Evolutionary conservation across 148 eudicot genomes (phyloP), one percentile per base, ranked within the genome.

Genomic region (Persicaria maculosa): DNA sequence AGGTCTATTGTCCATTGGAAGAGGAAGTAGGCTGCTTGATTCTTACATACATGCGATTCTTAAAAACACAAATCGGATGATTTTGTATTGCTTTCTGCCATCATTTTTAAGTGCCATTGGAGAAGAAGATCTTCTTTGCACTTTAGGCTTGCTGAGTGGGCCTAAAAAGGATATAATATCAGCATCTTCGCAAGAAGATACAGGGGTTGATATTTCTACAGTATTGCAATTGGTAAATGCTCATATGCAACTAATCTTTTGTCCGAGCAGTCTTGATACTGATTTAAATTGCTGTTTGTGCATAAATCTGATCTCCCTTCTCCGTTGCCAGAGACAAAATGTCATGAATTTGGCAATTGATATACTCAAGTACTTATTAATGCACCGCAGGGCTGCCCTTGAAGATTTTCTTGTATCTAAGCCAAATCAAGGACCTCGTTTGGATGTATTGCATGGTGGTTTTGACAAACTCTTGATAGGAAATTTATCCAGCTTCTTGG

Each of bases 221-320:
- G 90, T 95, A n/a, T 85, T 95, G 84, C 99, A 95, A 81, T 81
- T 95, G 68, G 78, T 95, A 83, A 91, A 84, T 83, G 93, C 99
- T 74, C 91, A 95, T 78, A 85, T 86, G 82, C 85, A 91, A 65
- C 80, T 92, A 79, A 86, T 95, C 77, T 92, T 92, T 71, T 92
- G 97, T 82, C 99, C 97, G 25, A 90, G 99, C 82, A 92, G 92
- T 81, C 77, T 79, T 71, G 99, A 95, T 73, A 81, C 85, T 4
- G 99, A 95, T 81, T 79, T 95, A 19, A 92, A 86, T 81, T 90
- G 92, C 76, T 86, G 97, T 82, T 91, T 95, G 20, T 92, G 96
- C 80, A 82, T 90, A 79, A 95, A 90, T 85, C 77, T 95, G 82
- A 86, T 95, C 47, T 84, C 91, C 70, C 97, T 95, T 79, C 88